Evolutionary conservation across 2,329 filamentous ascomycete species (phyloP).

Genomic region (Aureobasidium vineae): DNA sequence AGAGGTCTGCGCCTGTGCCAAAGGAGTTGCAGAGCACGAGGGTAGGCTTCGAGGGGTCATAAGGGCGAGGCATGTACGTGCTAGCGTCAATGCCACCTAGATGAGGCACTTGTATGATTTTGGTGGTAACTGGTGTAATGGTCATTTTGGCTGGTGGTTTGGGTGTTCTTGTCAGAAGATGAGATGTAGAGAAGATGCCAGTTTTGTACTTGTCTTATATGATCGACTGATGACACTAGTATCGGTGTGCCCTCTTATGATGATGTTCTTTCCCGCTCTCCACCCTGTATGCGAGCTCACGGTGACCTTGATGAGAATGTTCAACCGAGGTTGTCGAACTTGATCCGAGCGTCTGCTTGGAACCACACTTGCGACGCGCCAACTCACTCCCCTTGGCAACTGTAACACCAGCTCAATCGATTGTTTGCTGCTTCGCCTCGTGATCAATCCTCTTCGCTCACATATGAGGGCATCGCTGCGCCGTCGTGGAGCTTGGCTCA

Average conservation of each 20-base stretch:
- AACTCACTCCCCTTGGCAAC: constrained; percentile 4
- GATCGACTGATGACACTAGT: background rate
- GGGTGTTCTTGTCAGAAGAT: background rate
- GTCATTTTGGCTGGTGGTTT: constrained; percentile 21
- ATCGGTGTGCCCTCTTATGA: background rate
- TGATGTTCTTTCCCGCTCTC: background rate
- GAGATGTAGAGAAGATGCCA: background rate
- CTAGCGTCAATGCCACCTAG: constrained; percentile 51
- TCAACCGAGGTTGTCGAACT: constrained; percentile 3
- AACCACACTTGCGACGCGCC: background rate
- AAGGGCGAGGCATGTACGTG: constrained; percentile 45
- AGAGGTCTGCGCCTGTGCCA: constrained; percentile 50
- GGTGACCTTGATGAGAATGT: background rate
- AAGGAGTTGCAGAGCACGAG: constrained; percentile 54
- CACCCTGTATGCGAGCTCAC: background rate
- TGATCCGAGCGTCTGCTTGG: background rate
- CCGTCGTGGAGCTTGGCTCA: background rate
- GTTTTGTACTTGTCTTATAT: background rate
- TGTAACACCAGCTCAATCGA: background rate
- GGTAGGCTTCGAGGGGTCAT: constrained; percentile 49
- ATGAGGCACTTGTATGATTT: constrained; percentile 49
- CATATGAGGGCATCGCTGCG: background rate
- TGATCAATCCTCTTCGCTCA: background rate
- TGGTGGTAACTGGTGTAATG: constrained; percentile 31
- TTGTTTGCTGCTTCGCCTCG: constrained; percentile 17